phyloP scores from a whole-genome alignment of 768 basidiomycete genomes.

The Heimioporus sp. region DNA sequence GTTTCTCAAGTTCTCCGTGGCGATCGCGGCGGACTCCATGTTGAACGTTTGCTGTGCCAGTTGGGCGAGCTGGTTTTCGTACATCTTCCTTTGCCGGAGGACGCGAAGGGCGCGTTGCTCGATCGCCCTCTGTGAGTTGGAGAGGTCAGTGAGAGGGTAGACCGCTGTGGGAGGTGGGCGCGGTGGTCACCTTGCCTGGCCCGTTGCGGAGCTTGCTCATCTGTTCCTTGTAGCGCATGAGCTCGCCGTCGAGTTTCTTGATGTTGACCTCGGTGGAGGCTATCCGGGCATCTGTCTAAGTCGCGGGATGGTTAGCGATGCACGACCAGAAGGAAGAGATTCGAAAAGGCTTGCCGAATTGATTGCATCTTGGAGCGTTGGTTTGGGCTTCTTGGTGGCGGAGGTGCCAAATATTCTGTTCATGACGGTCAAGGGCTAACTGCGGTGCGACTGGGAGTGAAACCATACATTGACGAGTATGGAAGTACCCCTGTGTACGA shows the following conservation, averaged over 20 bases:
- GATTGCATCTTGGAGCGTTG: constrained; percentile 91
- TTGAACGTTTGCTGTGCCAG: constrained; percentile 95
- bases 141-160: not conserved
- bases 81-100: constrained; percentile 94
- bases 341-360: constrained; percentile 55
- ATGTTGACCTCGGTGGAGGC: constrained; percentile 94
- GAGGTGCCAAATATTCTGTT: constrained; percentile 84
- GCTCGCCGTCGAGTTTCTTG: constrained; percentile 93
- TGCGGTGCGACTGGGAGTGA: too few relatives aligned
- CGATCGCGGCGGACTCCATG: constrained; percentile 94
- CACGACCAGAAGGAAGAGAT: not conserved
- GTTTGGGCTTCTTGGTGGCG: constrained; percentile 76
- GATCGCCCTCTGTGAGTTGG: constrained; percentile 65
- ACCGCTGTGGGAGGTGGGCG: not conserved
- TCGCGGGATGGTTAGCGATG: not conserved
- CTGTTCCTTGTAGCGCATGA: constrained; percentile 90
- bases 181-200: constrained; percentile 79
- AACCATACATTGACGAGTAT: too few relatives aligned
- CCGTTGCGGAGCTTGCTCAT: constrained; percentile 92
- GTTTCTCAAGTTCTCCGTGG: constrained; percentile 97
- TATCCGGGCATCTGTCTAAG: constrained; percentile 82
- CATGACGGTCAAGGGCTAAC: constrained; percentile 41
- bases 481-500: too few relatives aligned
- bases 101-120: constrained; percentile 92
- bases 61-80: constrained; percentile 88